Evolutionary conservation across 2,329 filamentous ascomycete genomes (phyloP).

Genomic region (Fusarium graminum): DNA sequence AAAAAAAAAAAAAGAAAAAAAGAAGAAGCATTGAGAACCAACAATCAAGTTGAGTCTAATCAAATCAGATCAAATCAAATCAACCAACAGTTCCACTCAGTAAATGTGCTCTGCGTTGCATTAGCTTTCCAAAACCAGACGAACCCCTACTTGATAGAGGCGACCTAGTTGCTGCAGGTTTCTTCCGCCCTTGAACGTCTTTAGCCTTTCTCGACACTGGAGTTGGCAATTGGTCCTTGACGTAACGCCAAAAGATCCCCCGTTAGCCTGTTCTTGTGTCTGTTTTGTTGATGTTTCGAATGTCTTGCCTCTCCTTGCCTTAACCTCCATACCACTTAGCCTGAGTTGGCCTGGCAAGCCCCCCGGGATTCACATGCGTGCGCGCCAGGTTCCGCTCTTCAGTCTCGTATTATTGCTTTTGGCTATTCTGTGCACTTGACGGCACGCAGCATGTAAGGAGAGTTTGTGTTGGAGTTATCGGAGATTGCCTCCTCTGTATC

Average conservation of each 20-base stretch:
- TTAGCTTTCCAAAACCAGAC: constrained; percentile 28
- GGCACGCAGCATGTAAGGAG: constrained; percentile 42
- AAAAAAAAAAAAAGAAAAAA: too few relatives aligned
- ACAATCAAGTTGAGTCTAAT: constrained; percentile 1
- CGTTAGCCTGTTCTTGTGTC: constrained; percentile 13
- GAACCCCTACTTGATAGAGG: constrained; percentile 28
- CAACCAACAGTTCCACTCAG: constrained; percentile 17
- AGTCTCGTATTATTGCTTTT: constrained; percentile 40
- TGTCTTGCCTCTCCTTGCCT: constrained; percentile 48
- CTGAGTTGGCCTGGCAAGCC: constrained; percentile 42
- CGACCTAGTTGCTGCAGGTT: constrained; percentile 40
- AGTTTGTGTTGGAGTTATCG: constrained; percentile 18
- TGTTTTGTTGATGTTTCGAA: constrained; percentile 39
- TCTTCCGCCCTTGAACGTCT: constrained; percentile 44
- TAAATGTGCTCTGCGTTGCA: constrained; percentile 21
- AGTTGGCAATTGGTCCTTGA: constrained; percentile 31
- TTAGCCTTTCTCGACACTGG: constrained; percentile 10
- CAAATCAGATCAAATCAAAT: constrained; percentile 10
- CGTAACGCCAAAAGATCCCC: constrained; percentile 17
- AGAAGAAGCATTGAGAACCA: constrained; percentile 20
- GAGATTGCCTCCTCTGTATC: constrained; percentile 20
- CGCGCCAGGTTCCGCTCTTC: constrained; percentile 32
- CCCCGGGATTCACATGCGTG: constrained; percentile 20
- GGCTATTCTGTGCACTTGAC: constrained; percentile 20
- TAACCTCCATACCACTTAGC: constrained; percentile 43